Percentiles rank a stretch among this genome's conserved stretches.
phyloP scores from a whole-genome alignment of 495 filamentous ascomycete genomes.

The Penicillium herquei region DNA sequence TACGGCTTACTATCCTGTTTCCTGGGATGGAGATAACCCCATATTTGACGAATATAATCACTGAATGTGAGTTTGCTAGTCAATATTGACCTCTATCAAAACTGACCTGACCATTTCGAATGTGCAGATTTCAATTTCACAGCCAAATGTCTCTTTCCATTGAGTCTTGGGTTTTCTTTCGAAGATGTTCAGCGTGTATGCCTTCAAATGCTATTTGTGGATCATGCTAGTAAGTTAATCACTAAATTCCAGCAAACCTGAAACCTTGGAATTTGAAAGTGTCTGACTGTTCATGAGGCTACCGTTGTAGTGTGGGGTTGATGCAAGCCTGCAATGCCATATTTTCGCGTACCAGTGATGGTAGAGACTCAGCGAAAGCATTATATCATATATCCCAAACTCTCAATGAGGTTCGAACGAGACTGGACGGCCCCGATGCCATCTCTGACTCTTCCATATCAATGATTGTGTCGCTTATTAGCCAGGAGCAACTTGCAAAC shows the following conservation, averaged over 20 bases:
- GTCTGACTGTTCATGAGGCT: conserved; percentile 9
- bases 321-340: conserved; percentile 26
- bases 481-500: conserved; percentile 20
- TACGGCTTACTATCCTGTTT: conserved; percentile 4
- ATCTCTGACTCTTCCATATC: conserved; percentile 23
- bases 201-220: conserved; percentile 17
- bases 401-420: conserved; percentile 13
- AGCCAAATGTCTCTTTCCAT: conserved; percentile 16
- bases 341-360: conserved; percentile 4
- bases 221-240: conserved; percentile 18
- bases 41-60: conserved; percentile 13
- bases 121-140: conserved; percentile 8
- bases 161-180: conserved; percentile 19
- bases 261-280: too few relatives aligned
- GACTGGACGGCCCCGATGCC: conserved; percentile 18
- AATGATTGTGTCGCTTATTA: conserved; percentile 16
- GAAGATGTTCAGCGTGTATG: conserved; percentile 20
- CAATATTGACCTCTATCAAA: too few relatives aligned
- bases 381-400: conserved; percentile 24
- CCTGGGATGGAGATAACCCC: conserved; percentile 10
- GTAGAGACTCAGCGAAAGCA: conserved; percentile 16
- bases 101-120: too few relatives aligned
- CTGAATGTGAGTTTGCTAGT: conserved; percentile 15
- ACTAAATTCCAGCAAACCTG: background rate
- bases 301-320: conserved; percentile 18